A percentile compares a stretch with the other conserved stretches of the same genome.
These are phyloP conservation scores for Scutellaria minor DNA, from an alignment of 257 asterid species.

Conservation along the genomic window DNA sequence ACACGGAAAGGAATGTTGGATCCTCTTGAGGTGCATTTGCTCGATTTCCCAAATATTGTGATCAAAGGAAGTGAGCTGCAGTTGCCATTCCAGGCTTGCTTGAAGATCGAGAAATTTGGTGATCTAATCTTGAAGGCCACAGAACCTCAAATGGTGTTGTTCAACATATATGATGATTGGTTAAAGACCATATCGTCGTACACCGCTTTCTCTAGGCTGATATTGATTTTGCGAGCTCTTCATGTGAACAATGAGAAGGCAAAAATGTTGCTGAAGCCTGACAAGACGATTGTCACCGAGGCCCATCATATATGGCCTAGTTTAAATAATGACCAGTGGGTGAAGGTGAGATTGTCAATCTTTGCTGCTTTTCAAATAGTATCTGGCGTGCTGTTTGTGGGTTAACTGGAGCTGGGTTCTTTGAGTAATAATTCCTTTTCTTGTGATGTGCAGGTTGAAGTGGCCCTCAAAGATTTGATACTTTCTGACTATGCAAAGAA, in stretches of 20 bases:
- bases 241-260: conserved; percentile 97
- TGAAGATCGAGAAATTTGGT: conserved; percentile 98
- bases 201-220: conserved; percentile 96
- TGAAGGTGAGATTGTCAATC: conserved; percentile 65
- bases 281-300: conserved; percentile 90
- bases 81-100: conserved; percentile 99
- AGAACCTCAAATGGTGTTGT: conserved; percentile 98
- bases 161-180: conserved; percentile 99
- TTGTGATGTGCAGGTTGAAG: conserved; percentile 74
- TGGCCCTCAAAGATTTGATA: conserved; percentile 91
- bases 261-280: conserved; percentile 98
- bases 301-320: conserved; percentile 99
- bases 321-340: conserved; percentile 92
- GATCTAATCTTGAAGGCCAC: conserved; percentile 97
- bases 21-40: conserved; percentile 97
- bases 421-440: background rate
- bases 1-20: conserved; percentile 99
- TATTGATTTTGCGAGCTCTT: conserved; percentile 89
- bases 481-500: conserved; percentile 98
- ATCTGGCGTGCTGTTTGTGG: background rate
- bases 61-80: conserved; percentile 99
- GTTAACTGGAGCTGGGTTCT: background rate
- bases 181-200: conserved; percentile 91
- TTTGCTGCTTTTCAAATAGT: background rate
- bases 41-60: conserved; percentile 96